phyloP scores from a whole-genome alignment of 495 filamentous ascomycete genomes.

The Aspergillus biplanus region DNA sequence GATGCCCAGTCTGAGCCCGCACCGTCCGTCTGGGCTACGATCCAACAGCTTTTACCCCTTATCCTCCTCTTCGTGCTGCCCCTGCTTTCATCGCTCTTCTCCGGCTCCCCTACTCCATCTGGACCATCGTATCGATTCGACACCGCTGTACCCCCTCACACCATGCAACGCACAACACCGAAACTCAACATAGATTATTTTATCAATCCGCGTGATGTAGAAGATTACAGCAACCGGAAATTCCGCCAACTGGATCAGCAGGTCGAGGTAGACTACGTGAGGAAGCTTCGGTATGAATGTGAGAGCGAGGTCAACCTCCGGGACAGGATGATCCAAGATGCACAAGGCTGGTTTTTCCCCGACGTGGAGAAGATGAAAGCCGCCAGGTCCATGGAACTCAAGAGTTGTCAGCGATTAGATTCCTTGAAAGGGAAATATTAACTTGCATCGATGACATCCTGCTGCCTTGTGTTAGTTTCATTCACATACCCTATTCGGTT shows the following conservation, averaged over 20 bases:
- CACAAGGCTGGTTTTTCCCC: conserved; percentile 85
- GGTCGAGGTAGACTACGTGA: conserved; percentile 74
- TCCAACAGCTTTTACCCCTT: conserved; percentile 77
- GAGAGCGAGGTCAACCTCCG: conserved; percentile 66
- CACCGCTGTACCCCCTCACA: conserved; percentile 66
- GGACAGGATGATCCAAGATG: conserved; percentile 71
- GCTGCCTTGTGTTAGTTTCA: conserved; percentile 9
- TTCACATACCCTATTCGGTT: conserved; percentile 2
- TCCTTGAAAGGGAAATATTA: conserved; percentile 43
- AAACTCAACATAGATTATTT: conserved; percentile 78
- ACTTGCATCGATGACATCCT: conserved; percentile 17
- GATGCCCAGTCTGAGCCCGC: conserved; percentile 55
- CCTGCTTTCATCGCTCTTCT: conserved; percentile 79
- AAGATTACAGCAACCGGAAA: conserved; percentile 65
- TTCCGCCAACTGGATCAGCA: conserved; percentile 72
- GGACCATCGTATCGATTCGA: conserved; percentile 76
- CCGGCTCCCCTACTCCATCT: conserved; percentile 56
- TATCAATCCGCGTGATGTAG: conserved; percentile 77
- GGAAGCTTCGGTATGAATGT: conserved; percentile 67
- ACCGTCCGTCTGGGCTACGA: conserved; percentile 46
- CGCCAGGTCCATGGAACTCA: conserved; percentile 63
- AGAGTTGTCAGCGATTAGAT: conserved; percentile 57
- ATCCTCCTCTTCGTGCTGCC: conserved; percentile 88
- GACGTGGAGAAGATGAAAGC: conserved; percentile 76
- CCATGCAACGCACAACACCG: conserved; percentile 69